Evolutionary conservation across 1,139 yeast species (phyloP), one percentile per base, ranked within the genome.

Genomic region (Geotrichum bryndzae): DNA sequence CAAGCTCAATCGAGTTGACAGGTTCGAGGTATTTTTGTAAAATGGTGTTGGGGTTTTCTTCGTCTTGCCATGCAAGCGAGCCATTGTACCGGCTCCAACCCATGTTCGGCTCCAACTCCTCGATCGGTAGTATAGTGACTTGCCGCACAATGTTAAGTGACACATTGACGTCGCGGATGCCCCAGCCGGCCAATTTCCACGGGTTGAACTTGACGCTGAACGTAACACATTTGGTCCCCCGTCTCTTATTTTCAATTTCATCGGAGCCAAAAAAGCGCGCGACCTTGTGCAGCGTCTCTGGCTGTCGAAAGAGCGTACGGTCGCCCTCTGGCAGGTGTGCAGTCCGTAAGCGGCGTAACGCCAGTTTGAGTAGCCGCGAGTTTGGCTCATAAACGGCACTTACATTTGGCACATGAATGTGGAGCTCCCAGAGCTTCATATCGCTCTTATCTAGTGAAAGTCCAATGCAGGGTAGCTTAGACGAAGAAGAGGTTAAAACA

Each of bases 201-300:
- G 66, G 65, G 23, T 61, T 59, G 29, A 64, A 51, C 10, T 53
- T 29, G 3, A 65, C 63, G 13, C 66, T 58, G 50, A 67, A 63
- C 6, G 69, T 66, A 13, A 66, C 45, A 45, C 67, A 66, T 15
- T 61, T 55, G 3, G 61, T 60, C 10, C 48, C 48, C 7, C n/a
- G 48, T 10, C n/a, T 41, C 10, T 41, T 41, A 15, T 41, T 41
- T 7, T n/a, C 18, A 33, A 56, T 23, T 23, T 60, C 56, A 35
- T 45, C 50, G 15, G 52, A 29, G 4, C 51, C 62, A 41, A 55
- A 57, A 3, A 61, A 54, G 15, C 54, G 22, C 5, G 61, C 45
- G 3, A 51, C 58, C 11, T 35, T 53, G 5, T 58, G 31, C 23
- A 50, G 45, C 23, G 50, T 45, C 6, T 54, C 46, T 10, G 48